Conservation (phyloP, 371 early-diverging fungal genomes). For the Mucor velutinosus region DNA sequence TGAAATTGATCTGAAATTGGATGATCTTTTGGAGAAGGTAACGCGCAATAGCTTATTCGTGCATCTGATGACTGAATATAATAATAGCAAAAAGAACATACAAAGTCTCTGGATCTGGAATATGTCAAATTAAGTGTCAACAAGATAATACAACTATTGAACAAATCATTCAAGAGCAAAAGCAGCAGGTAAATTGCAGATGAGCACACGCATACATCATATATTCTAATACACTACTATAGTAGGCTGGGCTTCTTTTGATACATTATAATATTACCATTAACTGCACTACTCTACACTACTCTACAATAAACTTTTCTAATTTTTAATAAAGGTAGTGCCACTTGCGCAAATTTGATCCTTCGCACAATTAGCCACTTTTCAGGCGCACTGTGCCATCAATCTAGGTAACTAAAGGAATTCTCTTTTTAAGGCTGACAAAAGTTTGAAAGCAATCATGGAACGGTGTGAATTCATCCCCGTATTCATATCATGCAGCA, state of each 20-base stretch:
- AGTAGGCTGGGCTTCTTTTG: neutral
- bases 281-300: neutral
- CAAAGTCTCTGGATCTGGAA: slow-evolving; percentile 84
- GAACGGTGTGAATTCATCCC: too few relatives aligned
- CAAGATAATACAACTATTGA: slow-evolving; percentile 43
- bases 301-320: neutral
- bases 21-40: slow-evolving; percentile 87
- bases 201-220: neutral
- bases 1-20: slow-evolving; percentile 93
- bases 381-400: too few relatives aligned
- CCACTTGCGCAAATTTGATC: too few relatives aligned
- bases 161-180: slow-evolving; percentile 51
- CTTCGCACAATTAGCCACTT: too few relatives aligned
- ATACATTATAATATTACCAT: neutral
- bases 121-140: slow-evolving; percentile 83
- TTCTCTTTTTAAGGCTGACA: too few relatives aligned
- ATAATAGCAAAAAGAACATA: slow-evolving; percentile 84
- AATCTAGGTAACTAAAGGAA: too few relatives aligned
- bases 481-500: too few relatives aligned
- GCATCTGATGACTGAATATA: neutral
- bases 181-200: slow-evolving; percentile 29
- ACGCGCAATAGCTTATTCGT: neutral
- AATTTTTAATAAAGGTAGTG: neutral
- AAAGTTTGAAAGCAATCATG: too few relatives aligned
- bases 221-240: neutral